These are phyloP conservation scores for Tetramitus jugosus DNA, from an alignment of 208 protist species.

Conservation along the genomic window DNA sequence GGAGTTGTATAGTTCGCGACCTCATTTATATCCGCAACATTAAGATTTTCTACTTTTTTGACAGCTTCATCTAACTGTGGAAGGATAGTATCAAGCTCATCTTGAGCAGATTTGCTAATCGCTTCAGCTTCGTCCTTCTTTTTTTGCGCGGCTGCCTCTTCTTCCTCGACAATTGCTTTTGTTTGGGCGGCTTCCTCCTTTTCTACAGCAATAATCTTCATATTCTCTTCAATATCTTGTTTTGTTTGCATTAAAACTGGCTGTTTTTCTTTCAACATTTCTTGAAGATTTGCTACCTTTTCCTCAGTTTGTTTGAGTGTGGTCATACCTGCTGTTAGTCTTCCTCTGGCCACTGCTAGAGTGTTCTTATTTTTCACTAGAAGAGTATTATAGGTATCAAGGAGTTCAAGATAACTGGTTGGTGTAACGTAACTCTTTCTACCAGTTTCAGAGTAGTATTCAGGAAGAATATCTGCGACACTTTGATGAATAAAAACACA, in stretches of 20 bases:
- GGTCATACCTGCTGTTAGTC: conserved; percentile 81
- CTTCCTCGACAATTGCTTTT: conserved; percentile 68
- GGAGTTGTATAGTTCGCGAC: conserved; percentile 88
- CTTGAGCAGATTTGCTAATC: conserved; percentile 87
- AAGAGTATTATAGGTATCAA: conserved; percentile 75
- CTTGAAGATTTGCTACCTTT: conserved; percentile 79
- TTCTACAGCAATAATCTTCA: conserved; percentile 80
- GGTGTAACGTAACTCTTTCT: conserved; percentile 97
- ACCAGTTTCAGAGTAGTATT: conserved; percentile 76
- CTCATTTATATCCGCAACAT: conserved; percentile 89
- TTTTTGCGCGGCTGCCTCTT: conserved; percentile 74
- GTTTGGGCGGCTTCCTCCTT: conserved; percentile 82
- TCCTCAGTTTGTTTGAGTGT: conserved; percentile 85
- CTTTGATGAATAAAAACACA: conserved; percentile 86
- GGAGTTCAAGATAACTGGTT: conserved; percentile 94
- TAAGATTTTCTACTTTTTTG: conserved; percentile 85
- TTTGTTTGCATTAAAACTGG: conserved; percentile 84
- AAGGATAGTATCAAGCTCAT: conserved; percentile 86
- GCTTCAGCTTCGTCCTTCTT: conserved; percentile 81
- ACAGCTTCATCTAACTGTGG: conserved; percentile 90
- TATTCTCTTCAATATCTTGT: conserved; percentile 81
- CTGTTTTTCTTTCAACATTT: conserved; percentile 82
- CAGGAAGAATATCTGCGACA: conserved; percentile 69
- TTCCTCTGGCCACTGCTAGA: conserved; percentile 60
- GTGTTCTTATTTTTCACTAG: conserved; percentile 65